Evolutionary conservation across 2,329 filamentous ascomycete genomes (phyloP).

Genomic region (Colletotrichum nymphaeae): DNA sequence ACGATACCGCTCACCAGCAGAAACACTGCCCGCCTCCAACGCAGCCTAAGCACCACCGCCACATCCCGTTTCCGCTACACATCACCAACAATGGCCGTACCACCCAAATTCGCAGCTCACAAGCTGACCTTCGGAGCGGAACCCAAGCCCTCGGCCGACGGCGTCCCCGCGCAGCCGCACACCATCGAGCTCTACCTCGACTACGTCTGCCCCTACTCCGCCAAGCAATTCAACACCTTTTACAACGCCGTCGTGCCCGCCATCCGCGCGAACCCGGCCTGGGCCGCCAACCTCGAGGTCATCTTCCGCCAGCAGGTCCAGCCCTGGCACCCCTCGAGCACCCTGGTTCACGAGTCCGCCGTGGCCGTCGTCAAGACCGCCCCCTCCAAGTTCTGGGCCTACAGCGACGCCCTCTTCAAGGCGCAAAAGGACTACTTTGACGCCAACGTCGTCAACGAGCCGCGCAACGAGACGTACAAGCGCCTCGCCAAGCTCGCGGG

Average conservation of each 20-base stretch:
- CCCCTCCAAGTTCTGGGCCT: conserved; percentile 82
- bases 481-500: conserved; percentile 81
- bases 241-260: conserved; percentile 73
- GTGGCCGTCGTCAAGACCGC: conserved; percentile 80
- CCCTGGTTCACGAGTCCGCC: conserved; percentile 83
- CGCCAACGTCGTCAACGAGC: conserved; percentile 84
- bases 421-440: conserved; percentile 86
- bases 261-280: conserved; percentile 70
- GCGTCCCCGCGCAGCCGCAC: conserved; percentile 60
- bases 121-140: conserved; percentile 64
- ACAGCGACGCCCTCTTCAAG: conserved; percentile 73
- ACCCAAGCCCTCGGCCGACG: conserved; percentile 45
- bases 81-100: conserved; percentile 72
- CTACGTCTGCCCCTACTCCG: conserved; percentile 86
- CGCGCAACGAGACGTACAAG: conserved; percentile 84
- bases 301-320: conserved; percentile 94
- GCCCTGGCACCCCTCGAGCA: conserved; percentile 93
- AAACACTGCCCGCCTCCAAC: not conserved
- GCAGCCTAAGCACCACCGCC: not conserved
- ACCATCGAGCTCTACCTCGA: conserved; percentile 80
- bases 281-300: conserved; percentile 71
- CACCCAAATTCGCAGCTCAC: conserved; percentile 81
- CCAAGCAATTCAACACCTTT: conserved; percentile 80
- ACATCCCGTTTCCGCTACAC: not conserved
- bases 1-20: not conserved